Conservation (phyloP, 768 basidiomycete genomes). For the Naematelia encephala region DNA sequence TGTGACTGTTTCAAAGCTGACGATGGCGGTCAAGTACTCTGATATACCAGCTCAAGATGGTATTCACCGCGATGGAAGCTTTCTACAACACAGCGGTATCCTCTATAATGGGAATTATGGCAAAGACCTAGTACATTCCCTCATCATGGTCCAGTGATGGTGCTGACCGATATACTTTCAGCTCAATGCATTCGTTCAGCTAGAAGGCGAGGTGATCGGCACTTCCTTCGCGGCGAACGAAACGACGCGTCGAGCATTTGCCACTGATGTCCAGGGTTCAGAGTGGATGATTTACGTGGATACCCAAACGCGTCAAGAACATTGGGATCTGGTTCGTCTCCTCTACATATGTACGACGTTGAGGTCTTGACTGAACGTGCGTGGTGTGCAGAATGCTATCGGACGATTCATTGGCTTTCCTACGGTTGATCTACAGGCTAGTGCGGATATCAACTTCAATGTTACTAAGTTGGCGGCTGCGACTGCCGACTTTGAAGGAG, state of each 20-base stretch:
- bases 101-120: constrained; percentile 70
- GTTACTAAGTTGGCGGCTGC: constrained; percentile 57
- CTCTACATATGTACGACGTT: background rate
- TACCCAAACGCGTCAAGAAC: constrained; percentile 58
- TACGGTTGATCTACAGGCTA: constrained; percentile 58
- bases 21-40: constrained; percentile 11
- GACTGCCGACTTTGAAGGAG: constrained; percentile 59
- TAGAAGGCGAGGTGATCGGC: constrained; percentile 62
- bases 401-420: constrained; percentile 69
- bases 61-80: constrained; percentile 56
- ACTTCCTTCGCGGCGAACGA: constrained; percentile 59
- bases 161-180: constrained; percentile 32
- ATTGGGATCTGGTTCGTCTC: constrained; percentile 58
- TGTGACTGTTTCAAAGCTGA: background rate
- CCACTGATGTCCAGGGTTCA: constrained; percentile 60
- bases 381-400: constrained; percentile 61
- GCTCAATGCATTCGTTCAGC: constrained; percentile 63
- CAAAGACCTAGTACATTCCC: constrained; percentile 53
- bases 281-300: constrained; percentile 71
- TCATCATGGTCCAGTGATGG: background rate
- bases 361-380: constrained; percentile 10
- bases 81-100: constrained; percentile 61
- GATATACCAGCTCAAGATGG: constrained; percentile 57
- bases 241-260: constrained; percentile 56
- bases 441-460: constrained; percentile 60